These are phyloP conservation scores for Leptodermis oblonga DNA, from an alignment of 257 asterid species.

Conservation along the genomic window DNA sequence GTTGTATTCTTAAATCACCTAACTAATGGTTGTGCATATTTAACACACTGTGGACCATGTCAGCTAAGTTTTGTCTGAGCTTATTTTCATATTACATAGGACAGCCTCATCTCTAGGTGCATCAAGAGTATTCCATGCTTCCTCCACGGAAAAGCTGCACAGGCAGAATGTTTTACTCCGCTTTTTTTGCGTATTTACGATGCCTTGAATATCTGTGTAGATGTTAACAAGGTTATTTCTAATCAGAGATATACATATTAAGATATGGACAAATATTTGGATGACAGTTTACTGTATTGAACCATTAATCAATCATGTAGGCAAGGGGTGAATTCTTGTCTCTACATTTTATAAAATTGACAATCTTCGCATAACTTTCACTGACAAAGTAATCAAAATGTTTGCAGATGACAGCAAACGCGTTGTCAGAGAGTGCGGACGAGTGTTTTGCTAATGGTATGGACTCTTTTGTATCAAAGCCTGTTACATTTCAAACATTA, in stretches of 20 bases:
- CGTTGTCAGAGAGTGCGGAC: slow-evolving; percentile 79
- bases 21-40: neutral
- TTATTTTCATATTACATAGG: neutral
- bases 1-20: neutral
- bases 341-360: neutral
- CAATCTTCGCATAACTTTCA: neutral
- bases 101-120: neutral
- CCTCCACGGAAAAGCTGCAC: no score
- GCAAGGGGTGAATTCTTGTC: neutral
- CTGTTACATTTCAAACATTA: slow-evolving; percentile 63
- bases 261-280: neutral
- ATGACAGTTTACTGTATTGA: neutral
- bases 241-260: neutral
- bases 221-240: neutral
- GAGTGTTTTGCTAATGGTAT: slow-evolving; percentile 89
- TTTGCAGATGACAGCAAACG: slow-evolving; percentile 90
- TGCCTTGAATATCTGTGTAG: no score
- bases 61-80: neutral
- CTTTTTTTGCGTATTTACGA: no score
- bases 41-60: neutral
- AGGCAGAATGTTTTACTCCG: no score
- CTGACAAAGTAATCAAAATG: slow-evolving; percentile 1
- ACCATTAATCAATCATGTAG: neutral
- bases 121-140: no score
- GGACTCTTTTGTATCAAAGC: slow-evolving; percentile 93